Evolutionary conservation across 2,329 filamentous ascomycete species (phyloP).

Genomic region (Ophiostoma piceae): DNA sequence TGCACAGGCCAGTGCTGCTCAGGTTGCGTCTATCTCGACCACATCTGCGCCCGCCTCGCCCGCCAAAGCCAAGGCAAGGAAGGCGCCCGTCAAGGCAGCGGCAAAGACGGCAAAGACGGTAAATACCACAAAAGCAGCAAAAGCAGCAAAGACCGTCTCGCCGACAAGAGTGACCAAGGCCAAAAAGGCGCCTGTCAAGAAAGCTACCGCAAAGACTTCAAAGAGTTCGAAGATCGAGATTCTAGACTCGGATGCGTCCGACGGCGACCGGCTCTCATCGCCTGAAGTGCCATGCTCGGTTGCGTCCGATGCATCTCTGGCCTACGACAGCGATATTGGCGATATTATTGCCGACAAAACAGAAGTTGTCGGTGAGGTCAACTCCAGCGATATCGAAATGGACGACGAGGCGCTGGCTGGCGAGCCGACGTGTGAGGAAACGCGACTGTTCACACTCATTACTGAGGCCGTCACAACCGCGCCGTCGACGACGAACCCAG

Average conservation of each 20-base stretch:
- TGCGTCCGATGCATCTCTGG: conserved; percentile 28
- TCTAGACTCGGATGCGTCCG: conserved; percentile 25
- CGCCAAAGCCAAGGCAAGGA: background rate
- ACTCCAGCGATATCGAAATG: conserved; percentile 35
- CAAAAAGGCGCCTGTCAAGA: conserved; percentile 20
- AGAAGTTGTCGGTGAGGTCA: conserved; percentile 24
- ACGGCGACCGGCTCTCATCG: conserved; percentile 40
- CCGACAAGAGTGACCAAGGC: background rate
- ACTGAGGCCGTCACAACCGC: conserved; percentile 50
- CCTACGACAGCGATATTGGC: conserved; percentile 27
- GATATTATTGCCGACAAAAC: conserved; percentile 31
- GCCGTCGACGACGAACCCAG: conserved; percentile 46
- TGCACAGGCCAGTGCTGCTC: background rate
- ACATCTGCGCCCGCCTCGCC: background rate
- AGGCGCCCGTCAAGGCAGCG: conserved; percentile 12
- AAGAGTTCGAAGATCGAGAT: conserved; percentile 22
- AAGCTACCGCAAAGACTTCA: conserved; percentile 30
- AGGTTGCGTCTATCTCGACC: background rate
- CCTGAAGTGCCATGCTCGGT: conserved; percentile 13
- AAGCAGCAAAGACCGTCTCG: conserved; percentile 19
- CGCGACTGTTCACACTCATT: conserved; percentile 48
- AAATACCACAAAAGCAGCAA: too few species aligned
- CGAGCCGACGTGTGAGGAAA: conserved; percentile 39
- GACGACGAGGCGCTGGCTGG: conserved; percentile 39
- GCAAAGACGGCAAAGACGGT: background rate